Conservation (phyloP, 2,329 filamentous ascomycete genomes). For the Neofusicoccum kwambonambiense region DNA sequence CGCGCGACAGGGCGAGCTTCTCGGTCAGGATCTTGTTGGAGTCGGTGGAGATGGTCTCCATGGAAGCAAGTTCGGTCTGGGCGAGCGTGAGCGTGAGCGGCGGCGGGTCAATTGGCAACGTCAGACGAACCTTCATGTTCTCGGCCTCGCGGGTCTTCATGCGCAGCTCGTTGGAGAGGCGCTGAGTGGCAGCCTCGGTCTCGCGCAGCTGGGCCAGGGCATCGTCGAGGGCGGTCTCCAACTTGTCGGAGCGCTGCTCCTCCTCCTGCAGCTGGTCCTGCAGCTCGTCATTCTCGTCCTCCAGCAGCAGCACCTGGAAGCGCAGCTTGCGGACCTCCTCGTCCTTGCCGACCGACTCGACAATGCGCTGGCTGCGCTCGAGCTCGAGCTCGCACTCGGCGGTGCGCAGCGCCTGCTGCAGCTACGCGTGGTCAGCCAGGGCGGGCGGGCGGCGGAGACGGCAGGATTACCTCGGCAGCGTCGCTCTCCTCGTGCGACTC, state of each 20-base stretch:
- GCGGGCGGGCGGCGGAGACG: too few relatives aligned
- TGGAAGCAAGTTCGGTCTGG: conserved; percentile 69
- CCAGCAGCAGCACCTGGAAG: conserved; percentile 68
- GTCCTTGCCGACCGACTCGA: conserved; percentile 68
- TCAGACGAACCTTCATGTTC: conserved; percentile 54
- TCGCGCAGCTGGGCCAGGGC: conserved; percentile 48
- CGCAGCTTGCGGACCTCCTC: conserved; percentile 71
- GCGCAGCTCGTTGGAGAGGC: conserved; percentile 52
- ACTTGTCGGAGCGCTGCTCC: conserved; percentile 58
- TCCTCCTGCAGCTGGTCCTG: conserved; percentile 61
- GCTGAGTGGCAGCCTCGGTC: conserved; percentile 44
- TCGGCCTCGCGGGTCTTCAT: conserved; percentile 55
- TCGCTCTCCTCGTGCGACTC: conserved; percentile 30
- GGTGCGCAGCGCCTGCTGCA: conserved; percentile 53
- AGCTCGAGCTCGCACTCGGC: conserved; percentile 67
- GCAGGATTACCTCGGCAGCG: conserved; percentile 32
- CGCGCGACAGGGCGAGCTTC: conserved; percentile 61
- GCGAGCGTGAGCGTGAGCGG: conserved; percentile 16
- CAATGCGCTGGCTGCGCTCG: conserved; percentile 61
- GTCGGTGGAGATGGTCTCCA: conserved; percentile 66
- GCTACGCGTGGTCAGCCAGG: conserved; percentile 26
- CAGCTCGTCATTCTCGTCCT: conserved; percentile 70
- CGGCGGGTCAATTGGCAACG: not conserved
- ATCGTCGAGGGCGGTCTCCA: conserved; percentile 53
- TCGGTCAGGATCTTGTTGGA: conserved; percentile 68